Conservation (phyloP, 2,329 filamentous ascomycete genomes). For the Ceratocystis huliohia region DNA sequence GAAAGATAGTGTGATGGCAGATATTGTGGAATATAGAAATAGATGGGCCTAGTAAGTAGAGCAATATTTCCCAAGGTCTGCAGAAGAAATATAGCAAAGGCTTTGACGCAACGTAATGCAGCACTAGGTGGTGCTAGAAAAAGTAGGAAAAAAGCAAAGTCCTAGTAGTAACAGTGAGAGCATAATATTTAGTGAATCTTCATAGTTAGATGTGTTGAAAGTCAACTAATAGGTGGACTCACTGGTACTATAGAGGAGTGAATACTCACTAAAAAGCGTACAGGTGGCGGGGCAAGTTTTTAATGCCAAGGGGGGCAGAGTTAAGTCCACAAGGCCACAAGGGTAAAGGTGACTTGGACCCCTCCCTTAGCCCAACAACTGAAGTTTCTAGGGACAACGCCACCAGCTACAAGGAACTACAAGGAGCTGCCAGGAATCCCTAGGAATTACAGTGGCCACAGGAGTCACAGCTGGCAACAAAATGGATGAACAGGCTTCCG, state of each 20-base stretch:
- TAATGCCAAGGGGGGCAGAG: neutral
- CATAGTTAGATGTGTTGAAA: neutral
- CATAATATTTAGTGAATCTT: neutral
- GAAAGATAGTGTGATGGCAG: neutral
- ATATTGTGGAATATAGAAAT: neutral
- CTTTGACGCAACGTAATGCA: neutral
- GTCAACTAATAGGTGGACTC: neutral
- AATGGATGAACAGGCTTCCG: slow-evolving; percentile 6
- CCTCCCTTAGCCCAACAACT: neutral
- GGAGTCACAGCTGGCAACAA: neutral
- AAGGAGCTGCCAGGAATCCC: neutral
- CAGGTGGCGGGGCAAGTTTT: neutral
- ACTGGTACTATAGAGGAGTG: neutral
- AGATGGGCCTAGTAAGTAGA: neutral
- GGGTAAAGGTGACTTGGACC: neutral
- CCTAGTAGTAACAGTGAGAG: neutral
- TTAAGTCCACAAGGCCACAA: neutral
- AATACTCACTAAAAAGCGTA: neutral
- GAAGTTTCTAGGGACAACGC: too few species aligned
- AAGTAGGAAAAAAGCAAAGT: neutral
- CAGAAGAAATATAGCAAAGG: neutral
- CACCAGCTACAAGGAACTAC: neutral
- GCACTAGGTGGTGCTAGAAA: neutral
- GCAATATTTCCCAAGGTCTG: neutral
- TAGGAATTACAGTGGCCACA: slow-evolving; percentile 16